These are phyloP conservation scores for Zasmidium cellare DNA, from an alignment of 2,329 filamentous ascomycete species.

Conservation along the genomic window DNA sequence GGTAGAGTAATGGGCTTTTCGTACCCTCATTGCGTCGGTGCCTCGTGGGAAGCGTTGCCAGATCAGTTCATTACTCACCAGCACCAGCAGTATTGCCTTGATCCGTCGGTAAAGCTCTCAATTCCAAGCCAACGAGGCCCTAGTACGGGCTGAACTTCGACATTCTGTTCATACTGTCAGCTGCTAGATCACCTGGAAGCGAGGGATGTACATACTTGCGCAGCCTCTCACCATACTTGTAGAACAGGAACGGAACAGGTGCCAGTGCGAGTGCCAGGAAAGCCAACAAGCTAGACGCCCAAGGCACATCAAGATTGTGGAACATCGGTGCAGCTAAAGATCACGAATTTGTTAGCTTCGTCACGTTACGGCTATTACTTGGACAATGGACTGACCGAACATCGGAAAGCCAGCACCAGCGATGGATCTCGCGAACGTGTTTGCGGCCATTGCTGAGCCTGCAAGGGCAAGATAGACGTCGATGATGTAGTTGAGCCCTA, in stretches of 20 bases:
- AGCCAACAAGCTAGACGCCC: slow-evolving; percentile 34
- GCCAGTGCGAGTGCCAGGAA: slow-evolving; percentile 31
- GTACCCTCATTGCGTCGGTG: too few species aligned
- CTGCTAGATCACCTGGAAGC: neutral
- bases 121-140: too few species aligned
- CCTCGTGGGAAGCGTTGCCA: too few species aligned
- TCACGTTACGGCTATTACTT: too few species aligned
- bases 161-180: neutral
- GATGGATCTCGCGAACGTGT: slow-evolving; percentile 30
- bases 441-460: slow-evolving; percentile 38
- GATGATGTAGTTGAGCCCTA: slow-evolving; percentile 45
- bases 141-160: neutral
- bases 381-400: slow-evolving; percentile 18
- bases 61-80: too few species aligned
- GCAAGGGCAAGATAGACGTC: slow-evolving; percentile 48
- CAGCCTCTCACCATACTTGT: slow-evolving; percentile 28
- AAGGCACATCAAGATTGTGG: slow-evolving; percentile 32
- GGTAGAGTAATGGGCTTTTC: too few species aligned
- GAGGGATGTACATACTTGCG: slow-evolving; percentile 11
- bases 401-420: slow-evolving; percentile 38
- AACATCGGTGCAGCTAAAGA: slow-evolving; percentile 32
- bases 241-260: slow-evolving; percentile 31
- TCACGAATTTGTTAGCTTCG: too few species aligned
- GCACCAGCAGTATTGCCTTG: too few species aligned
- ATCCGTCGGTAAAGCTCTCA: too few species aligned